phyloP scores from a whole-genome alignment of 2,329 filamentous ascomycete genomes.

The Phaeosphaeriaceae sp. region DNA sequence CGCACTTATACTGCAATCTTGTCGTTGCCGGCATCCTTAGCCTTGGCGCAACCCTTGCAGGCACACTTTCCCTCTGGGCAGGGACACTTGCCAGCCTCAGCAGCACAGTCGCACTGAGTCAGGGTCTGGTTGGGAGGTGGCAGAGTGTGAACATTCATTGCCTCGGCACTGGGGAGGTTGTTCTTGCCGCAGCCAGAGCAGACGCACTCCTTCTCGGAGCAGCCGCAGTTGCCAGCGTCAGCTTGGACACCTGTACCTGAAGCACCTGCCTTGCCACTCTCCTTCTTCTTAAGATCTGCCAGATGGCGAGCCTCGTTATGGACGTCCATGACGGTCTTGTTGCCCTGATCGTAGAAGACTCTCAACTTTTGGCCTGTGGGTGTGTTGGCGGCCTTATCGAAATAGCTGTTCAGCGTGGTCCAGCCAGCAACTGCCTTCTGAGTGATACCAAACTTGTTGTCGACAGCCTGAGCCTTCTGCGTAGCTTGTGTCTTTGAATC shows the following conservation, averaged over 20 bases:
- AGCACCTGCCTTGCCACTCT: conserved; percentile 6
- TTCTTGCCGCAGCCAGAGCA: conserved; percentile 12
- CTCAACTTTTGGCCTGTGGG: conserved; percentile 88
- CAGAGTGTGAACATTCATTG: conserved; percentile 49
- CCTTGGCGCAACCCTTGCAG: conserved; percentile 55
- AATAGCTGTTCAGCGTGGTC: conserved; percentile 81
- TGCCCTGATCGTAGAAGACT: conserved; percentile 82
- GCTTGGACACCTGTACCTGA: background rate
- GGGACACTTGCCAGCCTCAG: conserved; percentile 51
- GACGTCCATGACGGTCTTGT: conserved; percentile 91
- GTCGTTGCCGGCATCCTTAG: conserved; percentile 21
- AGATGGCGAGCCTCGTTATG: conserved; percentile 88
- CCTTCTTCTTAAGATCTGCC: conserved; percentile 77
- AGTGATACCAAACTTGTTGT: conserved; percentile 82
- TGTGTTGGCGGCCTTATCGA: conserved; percentile 88
- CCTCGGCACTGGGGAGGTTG: conserved; percentile 37
- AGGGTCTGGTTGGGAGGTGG: conserved; percentile 46
- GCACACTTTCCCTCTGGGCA: conserved; percentile 56
- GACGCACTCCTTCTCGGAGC: conserved; percentile 4
- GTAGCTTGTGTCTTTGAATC: conserved; percentile 87
- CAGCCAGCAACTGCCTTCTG: conserved; percentile 72
- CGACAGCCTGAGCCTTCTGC: conserved; percentile 82
- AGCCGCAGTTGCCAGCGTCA: conserved; percentile 4
- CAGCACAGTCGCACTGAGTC: conserved; percentile 57
- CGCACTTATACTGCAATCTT: conserved; percentile 10